These are phyloP conservation scores for Linnemannia zychae DNA, from an alignment of 192 early-diverging fungal species.

Conservation along the genomic window DNA sequence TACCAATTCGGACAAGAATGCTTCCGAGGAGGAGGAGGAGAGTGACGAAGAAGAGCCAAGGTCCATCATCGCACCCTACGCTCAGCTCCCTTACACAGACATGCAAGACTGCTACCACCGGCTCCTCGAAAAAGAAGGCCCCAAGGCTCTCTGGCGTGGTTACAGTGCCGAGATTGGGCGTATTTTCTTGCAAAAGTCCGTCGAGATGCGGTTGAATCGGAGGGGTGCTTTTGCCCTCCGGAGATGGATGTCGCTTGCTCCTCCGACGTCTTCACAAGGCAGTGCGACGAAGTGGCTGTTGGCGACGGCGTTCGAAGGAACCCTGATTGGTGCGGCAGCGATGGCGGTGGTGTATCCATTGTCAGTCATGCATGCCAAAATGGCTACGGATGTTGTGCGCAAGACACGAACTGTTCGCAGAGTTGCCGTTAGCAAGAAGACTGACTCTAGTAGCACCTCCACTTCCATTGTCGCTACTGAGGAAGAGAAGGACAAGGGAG, in stretches of 20 bases:
- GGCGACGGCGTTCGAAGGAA: slow-evolving; percentile 9
- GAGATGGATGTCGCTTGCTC: not conserved
- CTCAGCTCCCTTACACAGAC: slow-evolving; percentile 37
- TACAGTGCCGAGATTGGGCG: slow-evolving; percentile 1
- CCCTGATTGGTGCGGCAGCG: not conserved
- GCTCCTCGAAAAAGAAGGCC: slow-evolving; percentile 41
- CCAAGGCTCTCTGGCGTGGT: slow-evolving; percentile 35
- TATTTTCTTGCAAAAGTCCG: not conserved
- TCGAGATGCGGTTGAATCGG: slow-evolving; percentile 9
- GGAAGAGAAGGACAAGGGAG: not conserved
- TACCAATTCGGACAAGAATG: not conserved
- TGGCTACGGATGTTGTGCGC: slow-evolving; percentile 38
- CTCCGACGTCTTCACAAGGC: not conserved
- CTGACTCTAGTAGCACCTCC: too few species aligned
- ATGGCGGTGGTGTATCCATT: slow-evolving; percentile 28
- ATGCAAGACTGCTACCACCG: slow-evolving; percentile 27
- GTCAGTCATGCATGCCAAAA: slow-evolving; percentile 18
- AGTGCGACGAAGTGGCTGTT: slow-evolving; percentile 20
- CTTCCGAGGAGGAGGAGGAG: not conserved
- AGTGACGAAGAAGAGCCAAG: slow-evolving; percentile 28
- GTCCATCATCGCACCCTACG: slow-evolving; percentile 43
- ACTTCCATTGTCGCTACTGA: not conserved
- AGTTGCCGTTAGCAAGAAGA: not conserved
- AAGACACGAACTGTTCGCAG: not conserved
- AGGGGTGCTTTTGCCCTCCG: slow-evolving; percentile 10